Percentiles rank a stretch among this genome's conserved stretches.
Evolutionary conservation across 345 rosid species (phyloP).

Genomic region (Brassica carinata): DNA sequence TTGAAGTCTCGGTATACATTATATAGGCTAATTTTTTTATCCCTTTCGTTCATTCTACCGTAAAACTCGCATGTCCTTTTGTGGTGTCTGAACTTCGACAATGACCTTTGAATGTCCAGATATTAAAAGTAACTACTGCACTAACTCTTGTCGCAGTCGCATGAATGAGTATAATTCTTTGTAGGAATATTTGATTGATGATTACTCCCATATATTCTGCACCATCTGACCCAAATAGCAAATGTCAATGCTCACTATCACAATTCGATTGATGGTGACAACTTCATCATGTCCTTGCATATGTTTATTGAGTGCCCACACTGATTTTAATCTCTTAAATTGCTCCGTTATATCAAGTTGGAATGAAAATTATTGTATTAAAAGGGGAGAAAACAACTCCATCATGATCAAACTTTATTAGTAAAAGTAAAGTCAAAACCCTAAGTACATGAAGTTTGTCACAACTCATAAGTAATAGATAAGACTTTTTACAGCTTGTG

Average conservation of each 20-base stretch:
- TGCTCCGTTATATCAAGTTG: not conserved
- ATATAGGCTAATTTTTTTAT: no score
- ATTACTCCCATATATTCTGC: not conserved
- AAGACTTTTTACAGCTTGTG: conserved; percentile 46
- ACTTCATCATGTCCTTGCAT: not conserved
- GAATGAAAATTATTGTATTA: not conserved
- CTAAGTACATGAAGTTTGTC: not conserved
- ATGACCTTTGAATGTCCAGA: no score
- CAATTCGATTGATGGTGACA: not conserved
- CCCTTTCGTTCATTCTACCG: no score
- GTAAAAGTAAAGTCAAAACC: conserved; percentile 21
- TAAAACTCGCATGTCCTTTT: no score
- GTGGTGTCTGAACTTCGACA: no score
- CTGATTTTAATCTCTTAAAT: not conserved
- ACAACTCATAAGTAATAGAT: not conserved
- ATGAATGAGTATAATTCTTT: no score
- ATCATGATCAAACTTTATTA: not conserved
- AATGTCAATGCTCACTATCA: not conserved
- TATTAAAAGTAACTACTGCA: no score
- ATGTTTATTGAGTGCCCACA: not conserved
- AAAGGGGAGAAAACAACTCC: not conserved
- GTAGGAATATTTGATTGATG: no score
- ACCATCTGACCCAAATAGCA: not conserved
- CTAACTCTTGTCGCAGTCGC: no score
- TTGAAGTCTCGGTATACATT: no score